These are phyloP conservation scores for Naumovozyma castellii DNA, from an alignment of 805 yeast genomes.

Conservation along the genomic window DNA sequence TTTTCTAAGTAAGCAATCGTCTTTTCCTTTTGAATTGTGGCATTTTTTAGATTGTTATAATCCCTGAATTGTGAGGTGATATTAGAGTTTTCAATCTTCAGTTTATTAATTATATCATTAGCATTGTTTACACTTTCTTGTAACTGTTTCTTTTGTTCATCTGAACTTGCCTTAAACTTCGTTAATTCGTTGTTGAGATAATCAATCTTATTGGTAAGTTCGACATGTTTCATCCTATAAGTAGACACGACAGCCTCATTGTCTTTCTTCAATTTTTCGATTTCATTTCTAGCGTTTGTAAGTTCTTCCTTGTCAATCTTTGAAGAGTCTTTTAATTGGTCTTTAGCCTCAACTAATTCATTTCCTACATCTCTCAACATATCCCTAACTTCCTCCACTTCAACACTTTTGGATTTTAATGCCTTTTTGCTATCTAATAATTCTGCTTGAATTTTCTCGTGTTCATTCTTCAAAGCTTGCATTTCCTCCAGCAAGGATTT, in stretches of 20 bases:
- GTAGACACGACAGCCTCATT: slow-evolving; percentile 2
- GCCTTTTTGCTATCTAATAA: slow-evolving; percentile 19
- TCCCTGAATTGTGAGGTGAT: slow-evolving; percentile 15
- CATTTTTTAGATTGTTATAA: slow-evolving; percentile 15
- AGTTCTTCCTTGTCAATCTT: slow-evolving; percentile 10
- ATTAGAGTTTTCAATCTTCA: slow-evolving; percentile 12
- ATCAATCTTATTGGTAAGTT: slow-evolving; percentile 2
- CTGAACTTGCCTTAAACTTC: slow-evolving; percentile 5
- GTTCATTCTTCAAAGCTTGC: slow-evolving; percentile 2
- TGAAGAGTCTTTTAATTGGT: slow-evolving; percentile 37
- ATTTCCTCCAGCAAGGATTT: slow-evolving; percentile 1
- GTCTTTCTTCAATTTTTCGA: slow-evolving; percentile 15
- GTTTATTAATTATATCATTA: slow-evolving; percentile 8
- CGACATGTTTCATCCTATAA: not conserved
- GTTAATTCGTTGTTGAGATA: slow-evolving; percentile 5
- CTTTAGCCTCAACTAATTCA: slow-evolving; percentile 65
- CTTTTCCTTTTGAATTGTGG: slow-evolving; percentile 30
- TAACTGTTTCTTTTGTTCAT: slow-evolving; percentile 10
- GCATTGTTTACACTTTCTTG: slow-evolving; percentile 6
- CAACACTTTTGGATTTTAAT: slow-evolving; percentile 42
- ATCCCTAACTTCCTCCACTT: slow-evolving; percentile 61
- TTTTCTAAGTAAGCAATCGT: slow-evolving; percentile 33
- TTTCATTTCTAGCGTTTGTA: slow-evolving; percentile 2
- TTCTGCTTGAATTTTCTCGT: slow-evolving; percentile 14
- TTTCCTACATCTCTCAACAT: slow-evolving; percentile 71